phyloP scores from a whole-genome alignment of 371 early-diverging fungal species.

The Fennellomyces sp. region DNA sequence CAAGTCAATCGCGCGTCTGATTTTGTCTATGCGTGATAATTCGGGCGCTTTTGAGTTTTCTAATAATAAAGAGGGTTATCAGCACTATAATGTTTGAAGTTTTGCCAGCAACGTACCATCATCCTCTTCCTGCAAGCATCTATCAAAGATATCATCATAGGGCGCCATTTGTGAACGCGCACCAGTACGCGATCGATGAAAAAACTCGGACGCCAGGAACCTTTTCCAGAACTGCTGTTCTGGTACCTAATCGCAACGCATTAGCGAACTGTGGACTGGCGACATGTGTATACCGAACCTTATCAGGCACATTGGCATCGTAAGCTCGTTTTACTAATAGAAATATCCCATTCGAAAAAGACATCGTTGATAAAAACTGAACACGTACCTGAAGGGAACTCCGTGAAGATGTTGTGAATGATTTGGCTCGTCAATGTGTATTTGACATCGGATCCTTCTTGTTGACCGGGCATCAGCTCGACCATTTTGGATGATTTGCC shows the following conservation, averaged over 20 bases:
- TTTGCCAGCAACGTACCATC: conserved; percentile 53
- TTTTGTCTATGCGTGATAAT: conserved; percentile 54
- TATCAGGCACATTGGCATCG: conserved; percentile 83
- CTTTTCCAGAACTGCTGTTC: conserved; percentile 91
- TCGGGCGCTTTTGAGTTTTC: conserved; percentile 55
- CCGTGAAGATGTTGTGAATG: conserved; percentile 87
- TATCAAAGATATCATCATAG: conserved; percentile 85
- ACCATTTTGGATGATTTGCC: conserved; percentile 86
- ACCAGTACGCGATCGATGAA: conserved; percentile 78
- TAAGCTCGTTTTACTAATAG: conserved; percentile 79
- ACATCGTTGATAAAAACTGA: neutral
- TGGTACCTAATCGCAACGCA: conserved; percentile 46
- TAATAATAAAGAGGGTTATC: conserved; percentile 1
- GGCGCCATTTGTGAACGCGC: conserved; percentile 58
- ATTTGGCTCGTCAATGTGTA: conserved; percentile 89
- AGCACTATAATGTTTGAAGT: neutral
- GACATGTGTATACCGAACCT: conserved; percentile 52
- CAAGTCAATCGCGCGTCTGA: conserved; percentile 77
- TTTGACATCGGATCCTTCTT: conserved; percentile 82
- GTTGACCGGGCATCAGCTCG: conserved; percentile 76
- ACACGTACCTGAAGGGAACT: conserved; percentile 89
- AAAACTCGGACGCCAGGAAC: conserved; percentile 84
- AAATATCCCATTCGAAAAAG: neutral
- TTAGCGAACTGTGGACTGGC: too few relatives aligned
- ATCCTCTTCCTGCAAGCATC: conserved; percentile 82